Base-by-base conservation (phyloP, 1,284 basidiomycete species). In the Afroboletus lepidellus region DNA sequence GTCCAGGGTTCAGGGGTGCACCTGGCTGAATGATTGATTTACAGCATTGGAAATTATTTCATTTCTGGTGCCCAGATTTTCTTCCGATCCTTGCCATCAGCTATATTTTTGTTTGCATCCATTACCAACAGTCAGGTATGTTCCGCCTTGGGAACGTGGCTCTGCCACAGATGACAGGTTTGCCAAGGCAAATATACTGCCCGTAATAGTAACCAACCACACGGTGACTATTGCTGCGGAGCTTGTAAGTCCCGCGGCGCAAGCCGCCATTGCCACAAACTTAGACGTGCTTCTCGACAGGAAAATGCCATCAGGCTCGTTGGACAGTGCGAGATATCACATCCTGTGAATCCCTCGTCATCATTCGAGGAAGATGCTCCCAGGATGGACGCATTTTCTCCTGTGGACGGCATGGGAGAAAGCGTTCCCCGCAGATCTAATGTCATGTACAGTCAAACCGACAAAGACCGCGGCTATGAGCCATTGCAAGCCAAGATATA, bases 181-280 rank as follows among this genome's bases (percentile, higher is more conserved):
- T 56, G 47, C 57, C 30, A 66, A 90, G 81, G 90, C 88, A 16
- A 81, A 83, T 57, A 90, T 93, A 47, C 74, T 98, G 2, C 96
- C 96, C 0, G 91, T 89, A 8, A 90, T 98, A 61, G 87, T 97
- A 45, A 98, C 96, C 2, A 97, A 94, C 69, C 93, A 94, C 69
- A 95, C 92, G 0, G 92, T 95, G n/a, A 98, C 94, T 4, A 96
- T 99, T 57, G 93, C 94, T n/a, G 94, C 90, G 8, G 87, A 94
- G 67, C 77, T 98, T 54, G 91, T 92, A 25, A 71, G 85, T 70
- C 42, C 21, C 32, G 27, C 46, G 48, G 34, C 47, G 34, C 6
- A 55, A 46, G 29, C 27, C 2, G 44, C 51, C 55, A 41, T 55
- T 46, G 18, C n/a, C 25, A 38, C 41, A 50, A 7, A 13, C 33